These are phyloP conservation scores for Azolla pinnata DNA, from an alignment of 75 land plant species.

Conservation along the genomic window DNA sequence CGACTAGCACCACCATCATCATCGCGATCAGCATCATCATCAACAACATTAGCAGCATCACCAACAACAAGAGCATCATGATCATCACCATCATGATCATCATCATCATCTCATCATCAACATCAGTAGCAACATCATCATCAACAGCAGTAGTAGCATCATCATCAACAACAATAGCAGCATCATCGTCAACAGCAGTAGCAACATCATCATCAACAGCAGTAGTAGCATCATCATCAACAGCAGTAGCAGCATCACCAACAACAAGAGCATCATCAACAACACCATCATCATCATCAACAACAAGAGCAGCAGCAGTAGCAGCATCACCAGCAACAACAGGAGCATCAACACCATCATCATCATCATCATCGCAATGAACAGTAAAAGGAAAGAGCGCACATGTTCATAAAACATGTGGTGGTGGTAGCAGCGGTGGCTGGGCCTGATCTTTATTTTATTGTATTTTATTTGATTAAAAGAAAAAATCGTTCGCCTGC, in stretches of 20 bases:
- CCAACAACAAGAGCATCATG: background rate
- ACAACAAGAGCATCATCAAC: background rate
- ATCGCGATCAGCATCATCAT: background rate
- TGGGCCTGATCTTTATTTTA: too few species aligned
- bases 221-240: background rate
- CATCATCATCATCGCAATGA: too few species aligned
- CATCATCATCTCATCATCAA: background rate
- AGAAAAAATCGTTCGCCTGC: too few species aligned
- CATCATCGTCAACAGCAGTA: background rate
- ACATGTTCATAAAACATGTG: too few species aligned
- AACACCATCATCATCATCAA: background rate
- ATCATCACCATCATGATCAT: background rate
- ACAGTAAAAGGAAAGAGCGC: too few species aligned
- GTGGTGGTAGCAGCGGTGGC: too few species aligned
- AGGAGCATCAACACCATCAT: background rate
- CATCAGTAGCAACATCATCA: background rate
- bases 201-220: background rate
- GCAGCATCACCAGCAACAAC: background rate
- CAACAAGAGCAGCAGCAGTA: background rate
- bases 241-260: background rate
- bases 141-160: background rate
- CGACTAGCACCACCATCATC: background rate
- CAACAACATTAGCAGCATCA: background rate
- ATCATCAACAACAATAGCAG: background rate
- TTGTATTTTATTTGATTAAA: too few species aligned